Percentiles rank a stretch among this genome's conserved stretches.
phyloP scores from a whole-genome alignment of 352 stramenopile species.

The Elongisporangium prolatum region DNA sequence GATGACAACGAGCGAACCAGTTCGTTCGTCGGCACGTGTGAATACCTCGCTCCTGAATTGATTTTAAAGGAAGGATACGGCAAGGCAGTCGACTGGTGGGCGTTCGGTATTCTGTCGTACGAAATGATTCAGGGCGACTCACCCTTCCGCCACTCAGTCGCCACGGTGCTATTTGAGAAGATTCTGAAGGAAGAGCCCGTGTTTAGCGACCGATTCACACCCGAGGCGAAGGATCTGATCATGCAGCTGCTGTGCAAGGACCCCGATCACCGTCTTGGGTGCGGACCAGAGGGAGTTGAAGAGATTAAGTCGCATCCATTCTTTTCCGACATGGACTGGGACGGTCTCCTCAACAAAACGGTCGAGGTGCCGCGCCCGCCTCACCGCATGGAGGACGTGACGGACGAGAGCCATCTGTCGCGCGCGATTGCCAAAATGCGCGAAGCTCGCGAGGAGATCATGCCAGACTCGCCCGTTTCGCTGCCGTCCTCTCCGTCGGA shows the following conservation, averaged over 20 bases:
- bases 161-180: conserved; percentile 72
- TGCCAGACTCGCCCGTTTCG: conserved; percentile 65
- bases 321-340: conserved; percentile 69
- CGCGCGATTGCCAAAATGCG: conserved; percentile 66
- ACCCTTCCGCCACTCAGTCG: conserved; percentile 62
- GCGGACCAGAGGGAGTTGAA: conserved; percentile 50
- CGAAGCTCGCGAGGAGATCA: conserved; percentile 63
- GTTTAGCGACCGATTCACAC: conserved; percentile 66
- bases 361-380: conserved; percentile 65
- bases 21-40: conserved; percentile 69
- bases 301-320: conserved; percentile 73
- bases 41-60: conserved; percentile 69
- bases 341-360: conserved; percentile 42
- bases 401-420: conserved; percentile 55
- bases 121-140: conserved; percentile 77
- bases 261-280: conserved; percentile 42
- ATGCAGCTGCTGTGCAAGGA: conserved; percentile 54
- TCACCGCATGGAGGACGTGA: conserved; percentile 71
- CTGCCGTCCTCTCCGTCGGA: conserved; percentile 59
- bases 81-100: conserved; percentile 74
- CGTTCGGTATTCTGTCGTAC: conserved; percentile 67
- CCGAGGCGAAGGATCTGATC: conserved; percentile 63
- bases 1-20: conserved; percentile 61
- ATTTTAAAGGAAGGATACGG: conserved; percentile 70
- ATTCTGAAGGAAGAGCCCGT: conserved; percentile 70